Percentiles rank a stretch among this genome's conserved stretches.
These are phyloP conservation scores for Microglena sp. DNA, from an alignment of 139 green algal species.

Conservation along the genomic window DNA sequence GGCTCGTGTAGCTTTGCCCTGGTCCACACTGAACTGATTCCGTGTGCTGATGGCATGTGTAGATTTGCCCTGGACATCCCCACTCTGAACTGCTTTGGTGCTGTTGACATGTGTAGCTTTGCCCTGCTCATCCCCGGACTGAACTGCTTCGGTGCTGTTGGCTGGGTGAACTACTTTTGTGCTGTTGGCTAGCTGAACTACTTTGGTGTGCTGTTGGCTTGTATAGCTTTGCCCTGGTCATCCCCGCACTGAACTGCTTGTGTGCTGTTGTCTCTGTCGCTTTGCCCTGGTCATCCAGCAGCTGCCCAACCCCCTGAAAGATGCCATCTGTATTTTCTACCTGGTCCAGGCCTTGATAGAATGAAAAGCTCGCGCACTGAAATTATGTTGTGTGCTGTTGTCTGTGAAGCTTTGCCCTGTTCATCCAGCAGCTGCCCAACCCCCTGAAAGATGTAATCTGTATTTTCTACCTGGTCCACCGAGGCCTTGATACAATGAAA, in stretches of 20 bases:
- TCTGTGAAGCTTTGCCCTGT: no score
- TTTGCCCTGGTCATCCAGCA: slow-evolving; percentile 97
- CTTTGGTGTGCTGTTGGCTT: not conserved
- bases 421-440: no score
- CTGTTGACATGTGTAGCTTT: slow-evolving; percentile 54
- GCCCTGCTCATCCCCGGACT: slow-evolving; percentile 78
- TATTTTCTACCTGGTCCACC: not conserved
- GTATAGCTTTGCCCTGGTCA: slow-evolving; percentile 87
- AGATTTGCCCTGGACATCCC: not conserved
- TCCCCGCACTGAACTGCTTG: no score
- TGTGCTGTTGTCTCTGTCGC: no score
- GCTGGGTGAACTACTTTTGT: not conserved
- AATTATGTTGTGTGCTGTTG: no score
- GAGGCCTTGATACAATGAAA: no score
- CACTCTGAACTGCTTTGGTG: not conserved
- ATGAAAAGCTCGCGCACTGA: no score
- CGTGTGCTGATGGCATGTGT: not conserved
- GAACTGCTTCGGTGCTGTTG: not conserved
- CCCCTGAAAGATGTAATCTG: not conserved
- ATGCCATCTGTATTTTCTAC: slow-evolving; percentile 87
- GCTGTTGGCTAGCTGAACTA: not conserved
- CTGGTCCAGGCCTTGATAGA: no score
- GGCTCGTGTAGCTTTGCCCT: not conserved
- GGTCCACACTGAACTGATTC: not conserved
- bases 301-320: slow-evolving; percentile 68